Conservation (phyloP, 2,329 filamentous ascomycete genomes). For the Colletotrichum eleusines region DNA sequence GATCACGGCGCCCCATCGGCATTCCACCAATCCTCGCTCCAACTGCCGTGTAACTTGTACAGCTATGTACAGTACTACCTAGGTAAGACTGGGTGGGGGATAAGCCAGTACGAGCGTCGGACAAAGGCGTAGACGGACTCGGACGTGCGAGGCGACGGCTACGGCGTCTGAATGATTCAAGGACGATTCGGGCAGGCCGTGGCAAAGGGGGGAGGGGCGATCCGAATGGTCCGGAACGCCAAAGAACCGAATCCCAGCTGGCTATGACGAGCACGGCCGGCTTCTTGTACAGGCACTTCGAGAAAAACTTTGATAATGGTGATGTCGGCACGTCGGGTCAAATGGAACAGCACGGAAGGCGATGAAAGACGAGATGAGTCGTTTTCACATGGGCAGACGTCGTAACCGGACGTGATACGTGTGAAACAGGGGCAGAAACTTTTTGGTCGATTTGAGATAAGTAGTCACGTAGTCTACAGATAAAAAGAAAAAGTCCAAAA, state of each 20-base stretch:
- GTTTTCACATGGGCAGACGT: conserved; percentile 22
- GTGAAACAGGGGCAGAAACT: neutral
- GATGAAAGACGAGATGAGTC: conserved; percentile 20
- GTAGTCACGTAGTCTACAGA: no score
- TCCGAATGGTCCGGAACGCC: conserved; percentile 42
- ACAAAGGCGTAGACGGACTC: conserved; percentile 34
- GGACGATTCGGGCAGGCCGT: conserved; percentile 44
- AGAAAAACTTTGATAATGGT: neutral
- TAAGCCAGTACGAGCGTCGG: neutral
- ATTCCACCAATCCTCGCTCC: neutral
- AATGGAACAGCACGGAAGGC: neutral
- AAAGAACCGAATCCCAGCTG: conserved; percentile 7
- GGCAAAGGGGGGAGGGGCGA: conserved; percentile 37
- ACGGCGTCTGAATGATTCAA: conserved; percentile 34
- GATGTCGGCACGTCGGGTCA: neutral
- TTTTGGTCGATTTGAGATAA: no score
- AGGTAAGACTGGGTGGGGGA: conserved; percentile 2
- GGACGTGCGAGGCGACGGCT: neutral
- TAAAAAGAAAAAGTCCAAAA: neutral
- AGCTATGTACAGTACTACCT: no score
- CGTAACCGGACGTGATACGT: neutral
- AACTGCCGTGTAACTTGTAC: neutral
- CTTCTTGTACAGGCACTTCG: conserved; percentile 18
- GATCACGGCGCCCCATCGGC: conserved; percentile 5
- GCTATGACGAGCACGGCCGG: neutral